Base-by-base conservation (phyloP, 1,284 basidiomycete genomes). In the Sutorius eximius region DNA sequence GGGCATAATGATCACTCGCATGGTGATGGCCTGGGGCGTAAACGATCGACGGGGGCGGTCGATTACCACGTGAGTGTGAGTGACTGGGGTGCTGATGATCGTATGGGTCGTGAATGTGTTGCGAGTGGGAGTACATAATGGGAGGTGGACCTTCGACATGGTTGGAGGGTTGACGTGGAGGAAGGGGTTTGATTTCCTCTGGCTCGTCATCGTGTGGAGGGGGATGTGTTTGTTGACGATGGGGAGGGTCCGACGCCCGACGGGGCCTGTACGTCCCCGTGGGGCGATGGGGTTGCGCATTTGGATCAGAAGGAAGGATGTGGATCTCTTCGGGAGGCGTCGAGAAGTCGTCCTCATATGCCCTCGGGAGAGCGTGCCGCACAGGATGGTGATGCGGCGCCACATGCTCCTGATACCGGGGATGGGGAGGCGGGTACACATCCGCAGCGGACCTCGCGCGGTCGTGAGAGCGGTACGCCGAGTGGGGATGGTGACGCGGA, bases 311-410 rank as follows among this genome's bases (percentile, higher is more conserved):
- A 50, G 82, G 81, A 37, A 82, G 68, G 45, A 82, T 73, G 53
- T 76, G 77, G 61, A 82, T 82, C 67, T 83, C 78, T 64, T 82
- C 81, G 32, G 81, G 81, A 48, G 68, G 67, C 49, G 59, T 49
- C 13, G 53, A 59, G 48, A 69, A 65, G 51, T 70, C 59, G 24
- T 63, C 58, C 2, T 51, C 46, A 3, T 41, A 55, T 29, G 55
- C 59, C 48, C 53, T 58, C 20, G 65, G 58, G 36, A 67, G 64
- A 49, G 37, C 57, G 11, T 61, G 57, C 18, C 61, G 62, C 16
- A 48, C 18, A 32, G 50, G 16, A 29, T 49, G 59, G 34, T 46
- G 55, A 61, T 55, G 59, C 57, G 59, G 52, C 43, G 40, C 55
- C 51, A 30, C 56, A 56, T 63, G 60, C 15, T 61, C 63, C 42